These are phyloP conservation scores for Acanthamoeba polyphaga DNA, from an alignment of 208 protist species.

Conservation along the genomic window DNA sequence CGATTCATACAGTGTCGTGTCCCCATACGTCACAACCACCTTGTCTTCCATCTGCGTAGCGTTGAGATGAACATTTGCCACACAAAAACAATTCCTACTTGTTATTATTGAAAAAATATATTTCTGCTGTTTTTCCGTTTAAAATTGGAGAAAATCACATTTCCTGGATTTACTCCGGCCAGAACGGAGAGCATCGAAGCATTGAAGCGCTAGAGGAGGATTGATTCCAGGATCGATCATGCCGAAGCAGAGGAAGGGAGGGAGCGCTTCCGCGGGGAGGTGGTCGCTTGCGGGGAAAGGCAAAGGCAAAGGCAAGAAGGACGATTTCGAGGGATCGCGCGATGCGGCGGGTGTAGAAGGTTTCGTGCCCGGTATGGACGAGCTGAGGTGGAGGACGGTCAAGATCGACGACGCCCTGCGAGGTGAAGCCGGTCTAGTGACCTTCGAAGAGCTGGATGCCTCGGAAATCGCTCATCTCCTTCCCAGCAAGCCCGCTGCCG, in stretches of 20 bases:
- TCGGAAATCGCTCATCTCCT: neutral
- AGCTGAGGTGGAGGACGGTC: constrained; percentile 12
- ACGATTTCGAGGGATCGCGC: neutral
- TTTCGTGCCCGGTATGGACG: too few relatives aligned
- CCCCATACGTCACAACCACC: constrained; percentile 14
- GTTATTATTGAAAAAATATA: too few relatives aligned
- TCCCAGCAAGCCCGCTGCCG: neutral
- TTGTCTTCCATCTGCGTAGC: neutral
- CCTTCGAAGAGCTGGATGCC: constrained; percentile 22
- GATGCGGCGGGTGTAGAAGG: neutral
- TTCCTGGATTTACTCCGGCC: too few relatives aligned
- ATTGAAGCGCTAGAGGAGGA: too few relatives aligned
- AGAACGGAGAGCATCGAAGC: too few relatives aligned
- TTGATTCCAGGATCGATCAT: too few relatives aligned
- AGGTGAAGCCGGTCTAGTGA: constrained; percentile 1
- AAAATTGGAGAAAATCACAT: too few relatives aligned
- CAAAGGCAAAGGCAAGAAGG: too few relatives aligned
- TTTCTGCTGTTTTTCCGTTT: too few relatives aligned
- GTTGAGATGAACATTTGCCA: neutral
- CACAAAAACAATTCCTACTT: neutral
- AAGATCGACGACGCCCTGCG: constrained; percentile 5
- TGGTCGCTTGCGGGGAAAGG: too few relatives aligned
- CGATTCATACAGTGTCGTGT: constrained; percentile 28
- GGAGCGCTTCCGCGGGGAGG: too few relatives aligned
- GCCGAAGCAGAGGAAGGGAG: too few relatives aligned